phyloP scores from a whole-genome alignment of 2,329 filamentous ascomycete species.

The Aspergillus texensis region DNA sequence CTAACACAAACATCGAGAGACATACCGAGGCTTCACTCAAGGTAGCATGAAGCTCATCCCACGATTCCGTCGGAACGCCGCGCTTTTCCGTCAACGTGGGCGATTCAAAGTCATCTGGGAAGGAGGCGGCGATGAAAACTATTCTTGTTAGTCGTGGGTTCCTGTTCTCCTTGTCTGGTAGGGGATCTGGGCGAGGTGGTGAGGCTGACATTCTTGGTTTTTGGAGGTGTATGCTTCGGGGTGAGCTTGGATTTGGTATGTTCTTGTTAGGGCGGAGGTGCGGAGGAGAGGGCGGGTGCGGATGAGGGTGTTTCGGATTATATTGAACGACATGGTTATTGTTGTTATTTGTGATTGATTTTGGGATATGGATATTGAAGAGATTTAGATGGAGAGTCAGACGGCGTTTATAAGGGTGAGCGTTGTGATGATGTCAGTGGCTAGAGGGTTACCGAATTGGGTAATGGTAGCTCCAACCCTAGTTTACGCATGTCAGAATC shows the following conservation, averaged over 20 bases:
- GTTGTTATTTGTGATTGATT: not conserved
- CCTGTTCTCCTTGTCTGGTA: too few relatives aligned
- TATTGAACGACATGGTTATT: not conserved
- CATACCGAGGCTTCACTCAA: slow-evolving; percentile 16
- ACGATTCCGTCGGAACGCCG: not conserved
- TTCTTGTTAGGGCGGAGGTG: not conserved
- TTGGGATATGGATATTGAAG: not conserved
- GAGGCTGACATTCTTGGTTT: not conserved
- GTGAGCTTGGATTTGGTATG: not conserved
- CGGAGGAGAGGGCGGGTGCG: not conserved
- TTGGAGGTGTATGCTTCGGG: not conserved
- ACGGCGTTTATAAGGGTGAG: not conserved
- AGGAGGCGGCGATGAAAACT: slow-evolving; percentile 17
- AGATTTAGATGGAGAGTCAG: not conserved
- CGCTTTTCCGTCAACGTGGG: slow-evolving; percentile 13
- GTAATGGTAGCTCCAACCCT: not conserved
- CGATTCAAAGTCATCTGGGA: slow-evolving; percentile 14
- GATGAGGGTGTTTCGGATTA: not conserved
- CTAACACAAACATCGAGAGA: not conserved
- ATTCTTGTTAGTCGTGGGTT: not conserved
- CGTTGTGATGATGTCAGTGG: slow-evolving; percentile 1
- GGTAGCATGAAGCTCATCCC: slow-evolving; percentile 20
- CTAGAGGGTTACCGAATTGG: not conserved
- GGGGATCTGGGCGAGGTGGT: too few relatives aligned
- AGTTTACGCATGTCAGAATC: not conserved